Evolutionary conservation across 2,329 filamentous ascomycete species (phyloP).

Genomic region (Fusarium dimerum): DNA sequence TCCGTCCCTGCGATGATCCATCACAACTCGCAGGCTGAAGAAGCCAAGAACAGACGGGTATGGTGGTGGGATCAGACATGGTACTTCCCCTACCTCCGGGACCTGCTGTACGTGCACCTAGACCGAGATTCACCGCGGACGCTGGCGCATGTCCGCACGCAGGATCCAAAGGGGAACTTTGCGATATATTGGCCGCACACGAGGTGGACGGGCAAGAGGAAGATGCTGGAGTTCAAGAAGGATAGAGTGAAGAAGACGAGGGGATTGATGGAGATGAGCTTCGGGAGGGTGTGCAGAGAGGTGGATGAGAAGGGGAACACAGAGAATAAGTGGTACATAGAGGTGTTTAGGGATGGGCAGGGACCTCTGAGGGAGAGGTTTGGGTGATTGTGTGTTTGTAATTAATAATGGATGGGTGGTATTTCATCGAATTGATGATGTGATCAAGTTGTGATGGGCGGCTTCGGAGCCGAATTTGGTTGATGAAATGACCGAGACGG

Average conservation of each 20-base stretch:
- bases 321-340: neutral
- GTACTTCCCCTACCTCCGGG: slow-evolving; percentile 27
- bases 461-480: too few relatives aligned
- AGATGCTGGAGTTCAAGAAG: neutral
- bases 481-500: too few relatives aligned
- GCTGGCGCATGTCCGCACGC: neutral
- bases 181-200: neutral
- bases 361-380: neutral
- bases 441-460: too few relatives aligned
- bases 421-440: too few relatives aligned
- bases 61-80: slow-evolving; percentile 30
- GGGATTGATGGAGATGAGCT: neutral
- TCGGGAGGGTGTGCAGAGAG: neutral
- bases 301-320: neutral
- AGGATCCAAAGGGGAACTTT: neutral
- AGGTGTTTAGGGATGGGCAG: neutral
- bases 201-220: neutral
- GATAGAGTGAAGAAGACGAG: neutral
- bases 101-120: slow-evolving; percentile 18
- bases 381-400: neutral
- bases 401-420: neutral
- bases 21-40: slow-evolving; percentile 29
- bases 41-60: slow-evolving; percentile 22
- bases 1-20: slow-evolving; percentile 26
- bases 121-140: neutral